Conservation (phyloP, 768 basidiomycete species). For the Fomitopsis pulvina region DNA sequence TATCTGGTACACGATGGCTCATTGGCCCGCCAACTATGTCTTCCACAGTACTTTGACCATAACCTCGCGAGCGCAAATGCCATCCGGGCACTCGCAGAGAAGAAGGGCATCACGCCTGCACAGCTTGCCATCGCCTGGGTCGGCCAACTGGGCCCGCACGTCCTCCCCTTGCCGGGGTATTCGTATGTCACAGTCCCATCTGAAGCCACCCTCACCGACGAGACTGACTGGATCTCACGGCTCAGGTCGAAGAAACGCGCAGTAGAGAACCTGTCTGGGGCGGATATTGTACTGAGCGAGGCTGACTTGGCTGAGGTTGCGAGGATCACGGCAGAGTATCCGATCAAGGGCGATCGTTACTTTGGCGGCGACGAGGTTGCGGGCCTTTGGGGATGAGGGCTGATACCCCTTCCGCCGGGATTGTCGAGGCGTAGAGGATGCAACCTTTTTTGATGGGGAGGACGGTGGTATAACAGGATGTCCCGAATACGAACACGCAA, state of each 20-base stretch:
- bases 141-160: conserved; percentile 28
- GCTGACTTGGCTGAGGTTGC: too few relatives aligned
- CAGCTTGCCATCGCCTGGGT: too few relatives aligned
- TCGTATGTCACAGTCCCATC: conserved; percentile 22
- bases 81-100: too few relatives aligned
- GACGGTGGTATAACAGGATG: too few relatives aligned
- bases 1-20: too few relatives aligned
- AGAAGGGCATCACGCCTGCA: too few relatives aligned
- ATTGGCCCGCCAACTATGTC: not conserved
- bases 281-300: conserved; percentile 28
- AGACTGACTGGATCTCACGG: not conserved
- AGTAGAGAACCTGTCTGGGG: conserved; percentile 34
- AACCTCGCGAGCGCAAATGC: too few relatives aligned
- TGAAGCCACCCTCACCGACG: not conserved
- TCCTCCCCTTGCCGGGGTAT: conserved; percentile 40
- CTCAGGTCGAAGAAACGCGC: conserved; percentile 7
- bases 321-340: conserved; percentile 25
- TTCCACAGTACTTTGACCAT: too few relatives aligned
- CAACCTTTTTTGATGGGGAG: too few relatives aligned
- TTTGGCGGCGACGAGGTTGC: conserved; percentile 7
- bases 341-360: conserved; percentile 35
- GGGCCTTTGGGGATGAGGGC: conserved; percentile 28
- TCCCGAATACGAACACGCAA: too few relatives aligned
- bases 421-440: too few relatives aligned
- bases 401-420: too few relatives aligned